phyloP scores from a whole-genome alignment of 2,329 filamentous ascomycete species.

The Phyllosticta citribraziliensis region DNA sequence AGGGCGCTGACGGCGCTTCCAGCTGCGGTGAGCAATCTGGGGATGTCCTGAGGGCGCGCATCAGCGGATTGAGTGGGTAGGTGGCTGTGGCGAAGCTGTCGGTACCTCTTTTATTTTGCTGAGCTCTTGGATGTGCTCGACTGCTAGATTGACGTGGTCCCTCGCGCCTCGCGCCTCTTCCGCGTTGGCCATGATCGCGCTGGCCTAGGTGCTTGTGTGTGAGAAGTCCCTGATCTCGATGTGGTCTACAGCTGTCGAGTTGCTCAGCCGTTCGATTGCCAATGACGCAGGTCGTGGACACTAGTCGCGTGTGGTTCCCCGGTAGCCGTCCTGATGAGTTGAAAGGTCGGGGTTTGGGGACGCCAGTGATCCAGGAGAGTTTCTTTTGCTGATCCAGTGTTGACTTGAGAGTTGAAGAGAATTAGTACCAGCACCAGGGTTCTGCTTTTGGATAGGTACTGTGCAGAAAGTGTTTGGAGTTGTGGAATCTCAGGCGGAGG shows the following conservation, averaged over 20 bases:
- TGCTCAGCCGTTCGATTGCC: too few relatives aligned
- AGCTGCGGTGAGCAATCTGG: constrained; percentile 47
- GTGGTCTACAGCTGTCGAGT: background rate
- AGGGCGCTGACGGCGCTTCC: constrained; percentile 51
- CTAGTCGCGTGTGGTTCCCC: too few relatives aligned
- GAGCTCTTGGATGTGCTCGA: constrained; percentile 9
- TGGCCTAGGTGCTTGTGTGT: background rate
- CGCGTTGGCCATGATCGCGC: background rate
- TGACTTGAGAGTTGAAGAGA: background rate
- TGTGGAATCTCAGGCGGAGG: background rate
- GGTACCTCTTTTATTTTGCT: constrained; percentile 8
- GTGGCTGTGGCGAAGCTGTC: background rate
- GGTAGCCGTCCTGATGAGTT: too few relatives aligned
- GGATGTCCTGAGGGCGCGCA: constrained; percentile 33
- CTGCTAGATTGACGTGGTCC: background rate
- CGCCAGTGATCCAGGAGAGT: too few relatives aligned
- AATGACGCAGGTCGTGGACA: too few relatives aligned
- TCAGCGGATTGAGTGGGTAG: background rate
- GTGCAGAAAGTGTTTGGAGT: background rate
- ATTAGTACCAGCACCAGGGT: too few relatives aligned
- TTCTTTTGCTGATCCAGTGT: too few relatives aligned
- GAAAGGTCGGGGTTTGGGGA: too few relatives aligned
- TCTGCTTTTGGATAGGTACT: background rate
- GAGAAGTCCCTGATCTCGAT: background rate
- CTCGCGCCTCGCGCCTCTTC: background rate